Conservation (phyloP, 2,329 filamentous ascomycete genomes). For the Penicillium sumatraense region DNA sequence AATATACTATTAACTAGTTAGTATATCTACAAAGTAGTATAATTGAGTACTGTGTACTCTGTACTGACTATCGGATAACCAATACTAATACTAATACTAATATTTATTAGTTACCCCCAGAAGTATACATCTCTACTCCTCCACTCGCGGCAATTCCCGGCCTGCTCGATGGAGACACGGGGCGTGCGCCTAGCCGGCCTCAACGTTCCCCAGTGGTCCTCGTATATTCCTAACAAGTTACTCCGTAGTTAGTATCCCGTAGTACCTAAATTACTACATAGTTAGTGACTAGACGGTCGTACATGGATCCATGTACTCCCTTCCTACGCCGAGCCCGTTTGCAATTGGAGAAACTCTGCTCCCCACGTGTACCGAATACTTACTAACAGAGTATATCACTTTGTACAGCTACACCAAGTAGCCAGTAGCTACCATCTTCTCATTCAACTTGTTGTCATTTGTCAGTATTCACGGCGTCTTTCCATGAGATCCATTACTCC, state of each 20-base stretch:
- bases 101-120: neutral
- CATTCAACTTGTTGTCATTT: too few species aligned
- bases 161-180: slow-evolving; percentile 13
- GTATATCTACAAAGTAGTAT: neutral
- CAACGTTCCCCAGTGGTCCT: too few species aligned
- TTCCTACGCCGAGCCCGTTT: neutral
- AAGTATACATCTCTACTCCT: neutral
- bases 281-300: neutral
- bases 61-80: neutral
- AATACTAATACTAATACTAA: neutral
- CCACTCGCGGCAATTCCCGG: slow-evolving; percentile 28
- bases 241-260: neutral
- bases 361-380: too few species aligned
- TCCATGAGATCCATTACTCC: neutral
- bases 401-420: too few species aligned
- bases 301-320: too few species aligned
- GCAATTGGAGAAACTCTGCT: too few species aligned
- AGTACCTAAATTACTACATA: neutral
- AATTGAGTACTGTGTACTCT: neutral
- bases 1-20: too few species aligned
- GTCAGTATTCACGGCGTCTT: neutral
- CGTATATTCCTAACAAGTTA: neutral
- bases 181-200: slow-evolving; percentile 19
- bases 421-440: too few species aligned
- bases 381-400: too few species aligned